Evolutionary conservation across 2,329 filamentous ascomycete species (phyloP), one percentile per base, ranked within the genome.

Genomic region (Fusarium sp.): DNA sequence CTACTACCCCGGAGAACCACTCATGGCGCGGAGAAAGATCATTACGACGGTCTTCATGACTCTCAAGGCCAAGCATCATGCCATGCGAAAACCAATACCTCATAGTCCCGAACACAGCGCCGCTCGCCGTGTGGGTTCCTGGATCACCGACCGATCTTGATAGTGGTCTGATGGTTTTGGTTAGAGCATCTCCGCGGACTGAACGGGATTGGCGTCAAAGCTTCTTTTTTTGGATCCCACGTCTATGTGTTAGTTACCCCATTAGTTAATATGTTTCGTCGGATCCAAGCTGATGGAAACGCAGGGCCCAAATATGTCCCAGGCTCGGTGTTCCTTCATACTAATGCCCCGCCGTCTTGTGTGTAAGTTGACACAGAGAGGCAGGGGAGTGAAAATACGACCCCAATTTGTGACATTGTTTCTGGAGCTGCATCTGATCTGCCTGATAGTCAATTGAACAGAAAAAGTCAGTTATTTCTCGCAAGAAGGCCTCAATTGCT

Each of bases 161-260:
- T 20, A 52, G 55, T 75, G 73, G 73, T 57, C 73, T 71, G 71
- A 75, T 62, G 54, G 47, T 47, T 58, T 48, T 71, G 68, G 54
- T 47, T 46, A 50, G 33, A 28, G 64, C 58, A 75, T 75, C 73
- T 75, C 73, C 73, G 73, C 73, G 73, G 73, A 52, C 37, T 37
- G 48, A 37, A 39, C 35, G 41, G 21, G 52, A 35, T 47, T 56
- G 47, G 39, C 35, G 37, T 21, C 18, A 9, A 37, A 5, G 43
- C 20, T 59, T 59, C 31, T 68, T 61, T 55, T 56, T 70, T 67
- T 48, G 39, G 38, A 21, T 31, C 28, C 42, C n/a, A 15, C 23
- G 39, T 59, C 37, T 54, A 12, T 20, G 13, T 54, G n/a, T 50
- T 29, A 54, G 39, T 50, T 53, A 37, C 35, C n/a, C 16, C 16